These are phyloP conservation scores for Diaporthe amygdali DNA, from an alignment of 2,329 filamentous ascomycete genomes.

Conservation along the genomic window DNA sequence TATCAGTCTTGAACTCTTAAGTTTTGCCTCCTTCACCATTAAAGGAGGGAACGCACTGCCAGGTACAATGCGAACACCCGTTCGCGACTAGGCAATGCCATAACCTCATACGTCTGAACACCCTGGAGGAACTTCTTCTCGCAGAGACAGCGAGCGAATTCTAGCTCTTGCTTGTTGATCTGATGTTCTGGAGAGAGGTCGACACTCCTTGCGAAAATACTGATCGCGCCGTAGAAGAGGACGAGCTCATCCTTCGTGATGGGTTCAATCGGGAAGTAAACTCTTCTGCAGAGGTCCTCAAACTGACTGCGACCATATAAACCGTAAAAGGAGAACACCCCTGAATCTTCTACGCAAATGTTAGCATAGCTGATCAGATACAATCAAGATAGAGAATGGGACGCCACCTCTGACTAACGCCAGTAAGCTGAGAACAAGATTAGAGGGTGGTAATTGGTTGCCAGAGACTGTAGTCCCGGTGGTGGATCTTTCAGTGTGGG, in stretches of 20 bases:
- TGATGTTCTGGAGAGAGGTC: neutral
- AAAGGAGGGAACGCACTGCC: neutral
- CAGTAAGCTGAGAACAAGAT: neutral
- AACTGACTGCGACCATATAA: neutral
- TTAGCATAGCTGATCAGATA: neutral
- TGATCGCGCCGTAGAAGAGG: neutral
- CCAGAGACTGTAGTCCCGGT: no score
- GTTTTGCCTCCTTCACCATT: fast-evolving
- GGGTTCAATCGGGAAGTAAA: neutral
- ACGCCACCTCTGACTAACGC: neutral
- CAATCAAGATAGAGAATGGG: neutral
- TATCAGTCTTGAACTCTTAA: neutral
- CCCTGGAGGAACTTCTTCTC: neutral
- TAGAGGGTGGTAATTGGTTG: neutral
- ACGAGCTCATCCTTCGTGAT: neutral
- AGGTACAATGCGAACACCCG: neutral
- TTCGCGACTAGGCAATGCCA: neutral
- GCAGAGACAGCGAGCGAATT: neutral
- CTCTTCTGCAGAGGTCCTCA: neutral
- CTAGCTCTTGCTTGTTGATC: neutral
- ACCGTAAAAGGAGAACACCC: neutral
- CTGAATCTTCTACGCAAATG: neutral
- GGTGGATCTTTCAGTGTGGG: neutral
- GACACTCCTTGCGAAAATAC: neutral
- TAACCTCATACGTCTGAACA: neutral